phyloP scores from a whole-genome alignment of 305 asterid genomes.

The Fraxinus baroniana region DNA sequence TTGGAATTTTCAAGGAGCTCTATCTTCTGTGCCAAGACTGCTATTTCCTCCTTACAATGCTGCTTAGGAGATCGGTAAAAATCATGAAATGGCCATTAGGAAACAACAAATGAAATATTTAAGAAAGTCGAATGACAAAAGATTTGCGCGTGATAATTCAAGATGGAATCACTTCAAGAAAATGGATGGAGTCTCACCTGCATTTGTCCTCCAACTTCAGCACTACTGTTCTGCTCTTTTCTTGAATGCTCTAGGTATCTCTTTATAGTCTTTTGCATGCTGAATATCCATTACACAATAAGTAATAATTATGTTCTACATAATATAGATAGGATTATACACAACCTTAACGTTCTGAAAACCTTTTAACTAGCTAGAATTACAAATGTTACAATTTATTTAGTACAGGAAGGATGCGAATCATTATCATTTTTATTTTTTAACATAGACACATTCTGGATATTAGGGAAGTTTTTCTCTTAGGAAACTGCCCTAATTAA shows the following conservation, averaged over 20 bases:
- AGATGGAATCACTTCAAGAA: background rate
- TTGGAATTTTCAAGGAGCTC: constrained; percentile 57
- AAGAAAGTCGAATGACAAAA: background rate
- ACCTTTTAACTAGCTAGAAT: background rate
- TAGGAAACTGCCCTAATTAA: no score
- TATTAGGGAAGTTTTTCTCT: no score
- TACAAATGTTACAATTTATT: background rate
- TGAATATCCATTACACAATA: constrained; percentile 8
- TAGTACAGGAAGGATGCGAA: background rate
- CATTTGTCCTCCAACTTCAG: constrained; percentile 27
- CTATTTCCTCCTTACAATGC: constrained; percentile 54
- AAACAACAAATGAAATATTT: background rate
- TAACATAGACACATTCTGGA: no score
- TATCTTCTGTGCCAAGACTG: constrained; percentile 48
- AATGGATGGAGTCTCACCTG: constrained; percentile 23
- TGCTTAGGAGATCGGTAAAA: constrained; percentile 16
- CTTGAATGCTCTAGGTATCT: constrained; percentile 32
- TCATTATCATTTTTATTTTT: no score
- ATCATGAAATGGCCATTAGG: background rate
- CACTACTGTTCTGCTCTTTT: constrained; percentile 11
- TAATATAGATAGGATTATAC: background rate
- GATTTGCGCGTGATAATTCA: background rate
- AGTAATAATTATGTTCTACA: background rate
- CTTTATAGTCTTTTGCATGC: constrained; percentile 40
- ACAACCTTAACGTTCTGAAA: background rate